Base-by-base conservation (phyloP, 345 rosid genomes). In the Aurinia saxatilis region DNA sequence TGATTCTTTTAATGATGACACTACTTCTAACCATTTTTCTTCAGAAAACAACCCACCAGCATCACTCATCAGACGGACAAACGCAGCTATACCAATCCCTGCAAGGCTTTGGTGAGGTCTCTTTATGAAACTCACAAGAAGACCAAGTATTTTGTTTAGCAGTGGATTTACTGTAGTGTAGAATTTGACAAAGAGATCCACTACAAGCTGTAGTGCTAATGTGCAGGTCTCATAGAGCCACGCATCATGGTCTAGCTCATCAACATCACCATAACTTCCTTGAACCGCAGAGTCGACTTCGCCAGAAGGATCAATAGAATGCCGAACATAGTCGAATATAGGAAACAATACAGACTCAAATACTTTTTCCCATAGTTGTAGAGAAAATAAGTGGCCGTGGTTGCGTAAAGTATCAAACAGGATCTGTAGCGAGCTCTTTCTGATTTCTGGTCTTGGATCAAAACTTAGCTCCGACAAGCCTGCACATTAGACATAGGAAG, bases 181-280 rank as follows among this genome's bases (percentile, higher is more conserved):
- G 67, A 93, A 93, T 71, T 80, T 93, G 73, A 93, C 96, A 77
- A 93, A 93, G 65, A 93, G 96, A 87, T 93, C 99, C 48, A 93
- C 99, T 33, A 93, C 99, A 65, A 93, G 78, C 76, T 93, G 95
- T 37, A 93, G 87, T 71, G 99, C 96, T 77, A 93, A 72, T n/a
- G 99, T 93, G 77, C 99, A 90, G n/a, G 99, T 93, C 84, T 90
- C 99, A 47, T 93, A 93, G 30, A 93, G 90, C 99, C 99, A 93
- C 39, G 95, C 88, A 81, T 93, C 99, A 76, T 84, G 99, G 71
- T 93, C 97, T 48, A 81, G 87, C 75, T 87, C 99, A 56, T 72
- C 85, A 5, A 45, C 49, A 48, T 82, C 90, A 68, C 75, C 65
- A 72, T 75, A 84, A 51, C 63, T 74, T 68, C 73, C 95, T 63